Evolutionary conservation across 2,329 filamentous ascomycete genomes (phyloP), one percentile per base, ranked within the genome.

Genomic region (Alternaria conjuncta): DNA sequence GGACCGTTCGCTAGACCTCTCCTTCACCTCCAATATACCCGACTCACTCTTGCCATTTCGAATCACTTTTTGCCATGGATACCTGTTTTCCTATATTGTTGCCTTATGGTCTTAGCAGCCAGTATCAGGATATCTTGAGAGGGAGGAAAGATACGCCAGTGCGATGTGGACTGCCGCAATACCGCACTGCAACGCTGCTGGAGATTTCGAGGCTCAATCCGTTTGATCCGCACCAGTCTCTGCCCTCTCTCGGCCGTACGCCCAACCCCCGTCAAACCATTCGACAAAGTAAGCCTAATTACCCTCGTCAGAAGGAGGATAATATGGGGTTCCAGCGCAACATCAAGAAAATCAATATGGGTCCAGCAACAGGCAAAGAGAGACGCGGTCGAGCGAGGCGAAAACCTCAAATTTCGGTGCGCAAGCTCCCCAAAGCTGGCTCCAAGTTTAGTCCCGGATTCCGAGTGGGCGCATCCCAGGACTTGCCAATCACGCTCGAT

Each of bases 1-100:
- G 3, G 13, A 46, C 12, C 30, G 15, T 15, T 57, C 25, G 9
- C 13, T 28, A 8, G 1, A 51, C 15, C 5, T 6, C n/a, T 12
- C 32, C 15, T 44, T 44, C 18, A 25, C 43, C n/a, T 25, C 21
- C 6, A 12, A 3, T 4, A 21, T 23, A 21, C 30, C 20, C 15
- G 12, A 26, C 20, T 23, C 15, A 5, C 20, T 28, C 23, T 3
- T 25, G 18, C n/a, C 4, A 8, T 6, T 10, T 84, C 83, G 10
- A 45, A 5, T 60, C 44, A 21, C 20, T 21, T 23, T 9, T n/a
- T 10, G 32, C 21, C 50, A 67, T 64, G 58, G 50, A 50, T 23
- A 30, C 36, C 30, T 44, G 20, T 46, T 60, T 25, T 43, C 53
- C 57, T 18, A 55, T 63, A 46, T 44, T 57, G 53, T 21, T 70